Conservation (phyloP, 805 yeast species). For the Cyberlindnera xylosilytica region DNA sequence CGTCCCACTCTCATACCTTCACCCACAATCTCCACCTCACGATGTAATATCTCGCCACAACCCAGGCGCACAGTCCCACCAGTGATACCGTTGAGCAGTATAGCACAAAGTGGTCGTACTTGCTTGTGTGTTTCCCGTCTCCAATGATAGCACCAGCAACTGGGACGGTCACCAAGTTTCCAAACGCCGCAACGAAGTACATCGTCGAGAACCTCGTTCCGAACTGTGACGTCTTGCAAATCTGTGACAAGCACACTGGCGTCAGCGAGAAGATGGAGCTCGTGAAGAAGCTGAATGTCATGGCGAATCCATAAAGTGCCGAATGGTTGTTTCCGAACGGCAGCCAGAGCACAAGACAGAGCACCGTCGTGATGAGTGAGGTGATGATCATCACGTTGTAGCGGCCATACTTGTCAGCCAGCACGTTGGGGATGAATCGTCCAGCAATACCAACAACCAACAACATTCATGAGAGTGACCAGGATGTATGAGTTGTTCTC, state of each 20-base stretch:
- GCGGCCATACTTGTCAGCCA: constrained; percentile 43
- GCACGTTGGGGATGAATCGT: constrained; percentile 38
- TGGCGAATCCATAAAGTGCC: constrained; percentile 51
- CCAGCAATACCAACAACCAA: constrained; percentile 42
- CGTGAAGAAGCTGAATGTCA: constrained; percentile 54
- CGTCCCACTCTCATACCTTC: constrained; percentile 8
- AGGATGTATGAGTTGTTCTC: constrained; percentile 40
- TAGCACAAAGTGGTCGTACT: constrained; percentile 8
- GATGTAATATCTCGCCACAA: constrained; percentile 7
- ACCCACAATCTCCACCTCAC: constrained; percentile 7
- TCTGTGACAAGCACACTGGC: constrained; percentile 64
- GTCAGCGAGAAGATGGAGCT: constrained; percentile 63
- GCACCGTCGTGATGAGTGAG: constrained; percentile 40
- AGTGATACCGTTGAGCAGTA: constrained; percentile 11
- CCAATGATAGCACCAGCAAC: constrained; percentile 46
- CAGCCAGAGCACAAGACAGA: constrained; percentile 57
- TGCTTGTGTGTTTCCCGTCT: constrained; percentile 16
- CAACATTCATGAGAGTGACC: constrained; percentile 41
- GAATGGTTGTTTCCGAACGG: constrained; percentile 51
- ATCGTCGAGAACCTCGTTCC: constrained; percentile 69
- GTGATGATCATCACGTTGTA: constrained; percentile 31
- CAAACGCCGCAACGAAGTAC: constrained; percentile 48
- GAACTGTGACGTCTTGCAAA: constrained; percentile 58
- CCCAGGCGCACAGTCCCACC: constrained; percentile 9
- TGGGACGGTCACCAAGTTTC: constrained; percentile 47